Conservation (phyloP, 306 rosid genomes). For the Castanopsis chinensis region DNA sequence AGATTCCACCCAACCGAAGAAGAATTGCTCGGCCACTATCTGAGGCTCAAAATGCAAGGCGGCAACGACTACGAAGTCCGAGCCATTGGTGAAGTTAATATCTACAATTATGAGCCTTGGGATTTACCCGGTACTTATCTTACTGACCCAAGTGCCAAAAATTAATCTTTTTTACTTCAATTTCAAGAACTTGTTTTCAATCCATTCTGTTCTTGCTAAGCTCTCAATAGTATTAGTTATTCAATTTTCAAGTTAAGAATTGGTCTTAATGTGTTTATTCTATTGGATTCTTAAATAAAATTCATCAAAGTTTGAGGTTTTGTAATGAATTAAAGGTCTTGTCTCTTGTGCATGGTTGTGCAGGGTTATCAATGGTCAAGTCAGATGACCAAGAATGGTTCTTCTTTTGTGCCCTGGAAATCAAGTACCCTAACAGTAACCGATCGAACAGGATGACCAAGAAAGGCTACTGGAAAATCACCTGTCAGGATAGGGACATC, state of each 20-base stretch:
- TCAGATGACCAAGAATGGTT: constrained; percentile 58
- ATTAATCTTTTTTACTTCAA: no score
- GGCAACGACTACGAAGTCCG: constrained; percentile 8
- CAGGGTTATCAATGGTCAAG: constrained; percentile 27
- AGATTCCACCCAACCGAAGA: constrained; percentile 67
- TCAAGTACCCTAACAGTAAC: constrained; percentile 31
- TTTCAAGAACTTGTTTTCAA: no score
- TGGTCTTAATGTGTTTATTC: background rate
- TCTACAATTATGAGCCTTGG: constrained; percentile 53
- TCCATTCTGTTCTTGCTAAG: background rate
- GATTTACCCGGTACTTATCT: constrained; percentile 43
- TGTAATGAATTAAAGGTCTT: background rate
- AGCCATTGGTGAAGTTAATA: constrained; percentile 43
- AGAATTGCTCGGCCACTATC: constrained; percentile 50
- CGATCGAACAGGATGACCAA: constrained; percentile 41
- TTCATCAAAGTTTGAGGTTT: background rate
- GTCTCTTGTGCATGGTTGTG: background rate
- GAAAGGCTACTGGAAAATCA: constrained; percentile 70
- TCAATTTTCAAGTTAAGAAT: background rate
- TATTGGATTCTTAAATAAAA: background rate
- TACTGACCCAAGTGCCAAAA: no score
- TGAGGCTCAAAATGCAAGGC: constrained; percentile 34
- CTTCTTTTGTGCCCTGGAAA: constrained; percentile 45
- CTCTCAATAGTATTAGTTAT: no score
- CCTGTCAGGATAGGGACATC: constrained; percentile 42